Conservation (phyloP, 176 grass and related monocot genomes). For the barley (Hordeum vulgare) region DNA sequence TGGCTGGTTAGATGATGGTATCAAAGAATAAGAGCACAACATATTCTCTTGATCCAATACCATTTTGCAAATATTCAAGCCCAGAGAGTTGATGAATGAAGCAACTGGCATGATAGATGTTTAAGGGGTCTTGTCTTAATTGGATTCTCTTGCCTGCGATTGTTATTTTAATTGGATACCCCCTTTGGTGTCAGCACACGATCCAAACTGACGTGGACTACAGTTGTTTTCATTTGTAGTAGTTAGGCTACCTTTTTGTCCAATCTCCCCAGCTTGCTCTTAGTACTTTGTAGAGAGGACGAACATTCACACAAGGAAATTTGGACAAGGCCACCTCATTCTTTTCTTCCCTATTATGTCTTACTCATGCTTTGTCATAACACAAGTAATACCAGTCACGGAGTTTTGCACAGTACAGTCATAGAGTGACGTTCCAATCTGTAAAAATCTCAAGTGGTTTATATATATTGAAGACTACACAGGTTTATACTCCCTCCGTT, state of each 20-base stretch:
- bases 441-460: neutral
- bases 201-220: slow-evolving; percentile 25
- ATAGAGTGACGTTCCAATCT: neutral
- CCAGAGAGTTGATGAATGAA: neutral
- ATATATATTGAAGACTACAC: neutral
- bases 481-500: too few species aligned
- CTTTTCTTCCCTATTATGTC: neutral
- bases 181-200: neutral
- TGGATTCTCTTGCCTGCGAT: neutral
- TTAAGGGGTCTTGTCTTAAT: neutral
- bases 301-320: neutral
- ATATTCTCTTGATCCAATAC: neutral
- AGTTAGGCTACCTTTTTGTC: neutral
- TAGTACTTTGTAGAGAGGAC: neutral
- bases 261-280: neutral
- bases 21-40: neutral
- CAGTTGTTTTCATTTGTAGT: neutral
- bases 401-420: neutral
- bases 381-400: neutral
- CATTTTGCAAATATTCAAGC: neutral
- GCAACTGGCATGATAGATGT: neutral
- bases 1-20: neutral
- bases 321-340: neutral
- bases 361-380: neutral
- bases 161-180: neutral